phyloP scores from a whole-genome alignment of 2,329 filamentous ascomycete species.

The Aureobasidium sp. region DNA sequence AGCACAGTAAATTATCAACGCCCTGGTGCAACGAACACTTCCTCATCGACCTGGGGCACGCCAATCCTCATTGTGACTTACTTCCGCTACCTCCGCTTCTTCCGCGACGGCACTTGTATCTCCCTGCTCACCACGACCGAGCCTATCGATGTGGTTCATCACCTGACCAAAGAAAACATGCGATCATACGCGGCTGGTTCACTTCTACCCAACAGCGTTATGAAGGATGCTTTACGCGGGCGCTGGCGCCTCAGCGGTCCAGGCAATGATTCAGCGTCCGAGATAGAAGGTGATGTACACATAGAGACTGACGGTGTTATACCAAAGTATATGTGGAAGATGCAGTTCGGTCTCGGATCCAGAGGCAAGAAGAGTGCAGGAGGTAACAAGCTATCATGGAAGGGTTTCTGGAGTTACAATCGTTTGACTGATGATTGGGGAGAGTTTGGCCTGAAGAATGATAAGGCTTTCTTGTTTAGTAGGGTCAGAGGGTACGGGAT shows the following conservation, averaged over 20 bases:
- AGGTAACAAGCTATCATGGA: constrained; percentile 86
- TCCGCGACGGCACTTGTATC: constrained; percentile 78
- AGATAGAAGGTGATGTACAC: constrained; percentile 61
- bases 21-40: constrained; percentile 64
- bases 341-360: constrained; percentile 63
- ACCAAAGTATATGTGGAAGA: constrained; percentile 73
- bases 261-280: constrained; percentile 22
- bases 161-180: constrained; percentile 67
- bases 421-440: constrained; percentile 83
- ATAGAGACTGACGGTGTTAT: constrained; percentile 82
- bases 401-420: constrained; percentile 87
- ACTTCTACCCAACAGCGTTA: constrained; percentile 45
- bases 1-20: constrained; percentile 93
- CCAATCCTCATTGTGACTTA: constrained; percentile 96
- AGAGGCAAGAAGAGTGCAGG: constrained; percentile 50
- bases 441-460: constrained; percentile 63
- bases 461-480: constrained; percentile 55
- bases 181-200: constrained; percentile 33
- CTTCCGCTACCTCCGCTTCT: constrained; percentile 93
- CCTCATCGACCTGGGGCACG: constrained; percentile 66
- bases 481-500: constrained; percentile 49
- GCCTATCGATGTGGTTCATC: constrained; percentile 79
- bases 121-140: constrained; percentile 74
- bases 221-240: constrained; percentile 61
- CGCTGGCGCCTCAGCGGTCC: constrained; percentile 60